Evolutionary conservation across 108 stramenopile species (phyloP).

Genomic region (Stephanodiscus minutulus): DNA sequence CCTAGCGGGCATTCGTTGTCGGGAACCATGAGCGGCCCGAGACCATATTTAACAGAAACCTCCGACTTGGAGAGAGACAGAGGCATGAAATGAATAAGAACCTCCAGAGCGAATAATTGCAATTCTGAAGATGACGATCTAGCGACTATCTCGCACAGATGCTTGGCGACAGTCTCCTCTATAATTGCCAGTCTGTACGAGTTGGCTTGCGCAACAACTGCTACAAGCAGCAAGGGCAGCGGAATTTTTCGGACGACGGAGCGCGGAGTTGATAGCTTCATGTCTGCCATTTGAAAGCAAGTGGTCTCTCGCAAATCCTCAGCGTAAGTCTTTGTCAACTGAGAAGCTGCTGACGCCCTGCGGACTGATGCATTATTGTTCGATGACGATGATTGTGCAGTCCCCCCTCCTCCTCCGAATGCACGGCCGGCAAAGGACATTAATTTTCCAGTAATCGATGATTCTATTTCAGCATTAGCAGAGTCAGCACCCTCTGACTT

Average conservation of each 20-base stretch:
- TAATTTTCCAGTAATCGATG: slow-evolving; percentile 70
- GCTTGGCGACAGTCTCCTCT: slow-evolving; percentile 53
- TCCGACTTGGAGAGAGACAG: slow-evolving; percentile 42
- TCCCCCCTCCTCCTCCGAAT: slow-evolving; percentile 52
- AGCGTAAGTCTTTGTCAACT: slow-evolving; percentile 54
- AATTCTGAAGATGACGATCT: slow-evolving; percentile 52
- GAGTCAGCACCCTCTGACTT: slow-evolving; percentile 16
- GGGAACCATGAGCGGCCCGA: slow-evolving; percentile 27
- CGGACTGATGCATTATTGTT: slow-evolving; percentile 19
- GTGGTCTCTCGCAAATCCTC: slow-evolving; percentile 58
- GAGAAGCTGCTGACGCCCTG: slow-evolving; percentile 26
- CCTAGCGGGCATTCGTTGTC: slow-evolving; percentile 20
- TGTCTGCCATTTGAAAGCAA: slow-evolving; percentile 37
- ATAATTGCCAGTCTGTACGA: slow-evolving; percentile 58
- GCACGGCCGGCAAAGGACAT: slow-evolving; percentile 81
- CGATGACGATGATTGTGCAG: slow-evolving; percentile 18
- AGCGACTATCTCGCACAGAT: slow-evolving; percentile 61
- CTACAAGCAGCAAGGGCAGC: slow-evolving; percentile 60
- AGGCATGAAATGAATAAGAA: slow-evolving; percentile 68
- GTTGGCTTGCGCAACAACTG: slow-evolving; percentile 73
- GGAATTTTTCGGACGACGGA: slow-evolving; percentile 56
- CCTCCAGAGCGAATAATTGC: slow-evolving; percentile 73
- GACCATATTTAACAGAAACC: slow-evolving; percentile 12
- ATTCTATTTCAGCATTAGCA: slow-evolving; percentile 14
- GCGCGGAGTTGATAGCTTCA: slow-evolving; percentile 56